Evolutionary conservation across 2,329 filamentous ascomycete species (phyloP), one percentile per base, ranked within the genome.

Genomic region (Purpureocillium lavendulum): DNA sequence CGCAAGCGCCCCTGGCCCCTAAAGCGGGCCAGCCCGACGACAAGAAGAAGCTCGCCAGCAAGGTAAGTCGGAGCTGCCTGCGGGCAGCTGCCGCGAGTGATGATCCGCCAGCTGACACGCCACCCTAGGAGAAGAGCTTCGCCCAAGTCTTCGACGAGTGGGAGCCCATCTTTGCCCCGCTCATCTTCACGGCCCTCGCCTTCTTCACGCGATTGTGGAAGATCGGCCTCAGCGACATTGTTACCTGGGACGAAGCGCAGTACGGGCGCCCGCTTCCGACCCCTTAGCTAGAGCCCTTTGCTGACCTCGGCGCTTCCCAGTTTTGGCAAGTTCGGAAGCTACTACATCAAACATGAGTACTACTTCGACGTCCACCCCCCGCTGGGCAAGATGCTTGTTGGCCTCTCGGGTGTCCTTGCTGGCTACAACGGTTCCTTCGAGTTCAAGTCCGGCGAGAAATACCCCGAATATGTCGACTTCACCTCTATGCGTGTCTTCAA

Each of bases 401-500:
- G 92, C 46, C 75, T 98, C 38, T 97, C 92, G 7, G 92, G 92
- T 59, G 94, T 94, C 58, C 75, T 98, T 45, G 94, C 90, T 50
- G 90, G 90, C 49, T 98, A 98, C 73, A 98, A 98, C 70, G 92
- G 92, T 42, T 94, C 90, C 4, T 98, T 98, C 66, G 92, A 98
- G 59, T 98, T 98, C 76, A 98, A 98, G 66, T 97, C 90, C 39
- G 92, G 92, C 60, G 92, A 97, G 58, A 88, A 78, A 40, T 98
- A 98, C 61, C 92, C 92, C 10, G 79, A 82, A 51, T 87, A 97
- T 56, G 74, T 98, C 58, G 84, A 98, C 71, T 98, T 94, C 64
- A 94, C 89, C 53, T 95, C 95, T 59, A 98, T 98, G 94, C 87
- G 92, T 53, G 76, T 90, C 45, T 98, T 98, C 77, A 98, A 97